Evolutionary conservation across 305 asterid genomes (phyloP).

Genomic region (Coffea humblotiana): DNA sequence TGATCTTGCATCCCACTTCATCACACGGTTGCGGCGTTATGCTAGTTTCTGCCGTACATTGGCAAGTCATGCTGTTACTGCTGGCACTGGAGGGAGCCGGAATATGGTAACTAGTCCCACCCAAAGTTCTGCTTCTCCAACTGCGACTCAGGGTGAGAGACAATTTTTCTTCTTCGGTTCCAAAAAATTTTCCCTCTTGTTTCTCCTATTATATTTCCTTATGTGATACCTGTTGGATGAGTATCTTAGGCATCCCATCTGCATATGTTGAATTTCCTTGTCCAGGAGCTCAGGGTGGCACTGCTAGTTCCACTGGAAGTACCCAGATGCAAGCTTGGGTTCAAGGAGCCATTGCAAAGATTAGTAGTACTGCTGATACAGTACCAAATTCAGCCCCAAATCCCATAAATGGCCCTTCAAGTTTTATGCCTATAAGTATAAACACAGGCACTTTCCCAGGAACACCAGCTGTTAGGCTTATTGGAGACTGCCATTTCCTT

Average conservation of each 20-base stretch:
- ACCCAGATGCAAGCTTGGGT: conserved; percentile 98
- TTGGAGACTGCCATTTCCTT: conserved; percentile 98
- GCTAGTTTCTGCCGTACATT: conserved; percentile 99
- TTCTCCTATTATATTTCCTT: neutral
- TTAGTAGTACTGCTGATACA: conserved; percentile 79
- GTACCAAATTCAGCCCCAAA: conserved; percentile 83
- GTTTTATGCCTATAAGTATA: conserved; percentile 93
- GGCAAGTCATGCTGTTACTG: conserved; percentile 94
- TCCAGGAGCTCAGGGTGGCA: conserved; percentile 76
- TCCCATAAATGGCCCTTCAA: conserved; percentile 82
- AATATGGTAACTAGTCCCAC: conserved; percentile 84
- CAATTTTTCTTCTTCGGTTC: conserved; percentile 13
- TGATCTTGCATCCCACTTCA: conserved; percentile 97
- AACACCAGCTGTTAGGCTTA: conserved; percentile 98
- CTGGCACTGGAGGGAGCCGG: conserved; percentile 97
- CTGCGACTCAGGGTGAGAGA: conserved; percentile 70
- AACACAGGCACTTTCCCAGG: conserved; percentile 99
- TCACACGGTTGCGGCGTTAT: conserved; percentile 93
- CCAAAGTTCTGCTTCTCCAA: conserved; percentile 74
- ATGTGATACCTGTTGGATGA: neutral
- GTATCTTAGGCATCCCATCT: conserved; percentile 9
- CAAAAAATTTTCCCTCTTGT: neutral
- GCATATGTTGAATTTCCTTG: conserved; percentile 16
- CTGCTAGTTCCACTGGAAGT: conserved; percentile 85
- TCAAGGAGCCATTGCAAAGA: conserved; percentile 98